Percentiles rank a stretch among this genome's conserved stretches.
Conservation (phyloP, 306 rosid species). For the Vigna radiata region DNA sequence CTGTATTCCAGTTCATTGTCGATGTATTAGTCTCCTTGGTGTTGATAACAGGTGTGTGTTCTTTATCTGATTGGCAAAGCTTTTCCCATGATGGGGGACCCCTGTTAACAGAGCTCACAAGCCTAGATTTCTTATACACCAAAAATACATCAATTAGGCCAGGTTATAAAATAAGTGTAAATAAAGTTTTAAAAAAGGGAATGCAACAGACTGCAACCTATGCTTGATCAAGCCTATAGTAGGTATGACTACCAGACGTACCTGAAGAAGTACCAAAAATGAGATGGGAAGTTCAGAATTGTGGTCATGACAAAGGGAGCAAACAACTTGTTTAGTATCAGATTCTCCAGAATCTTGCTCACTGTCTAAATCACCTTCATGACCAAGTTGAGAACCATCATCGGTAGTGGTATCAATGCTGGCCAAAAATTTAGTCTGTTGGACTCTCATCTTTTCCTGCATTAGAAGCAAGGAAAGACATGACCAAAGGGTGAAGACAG, state of each 20-base stretch:
- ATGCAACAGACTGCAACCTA: constrained; percentile 30
- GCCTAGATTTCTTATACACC: constrained; percentile 80
- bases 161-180: constrained; percentile 14
- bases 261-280: constrained; percentile 86
- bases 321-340: constrained; percentile 68
- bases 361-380: constrained; percentile 53
- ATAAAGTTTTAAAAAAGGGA: constrained; percentile 18
- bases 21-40: constrained; percentile 53
- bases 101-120: constrained; percentile 76
- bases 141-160: constrained; percentile 36
- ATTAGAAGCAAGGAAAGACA: constrained; percentile 41
- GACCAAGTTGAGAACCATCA: constrained; percentile 61
- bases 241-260: constrained; percentile 41
- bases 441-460: constrained; percentile 93
- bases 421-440: constrained; percentile 89
- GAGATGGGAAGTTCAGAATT: constrained; percentile 74
- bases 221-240: constrained; percentile 31
- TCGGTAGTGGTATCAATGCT: constrained; percentile 64
- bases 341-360: constrained; percentile 64
- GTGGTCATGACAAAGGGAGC: constrained; percentile 94
- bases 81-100: constrained; percentile 82
- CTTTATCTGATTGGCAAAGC: constrained; percentile 57
- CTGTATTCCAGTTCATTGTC: constrained; percentile 47
- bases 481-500: constrained; percentile 34
- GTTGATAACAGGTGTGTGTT: constrained; percentile 46